Evolutionary conservation across 1,139 yeast genomes (phyloP).

Genomic region (Sugiyamaella xylanicola): DNA sequence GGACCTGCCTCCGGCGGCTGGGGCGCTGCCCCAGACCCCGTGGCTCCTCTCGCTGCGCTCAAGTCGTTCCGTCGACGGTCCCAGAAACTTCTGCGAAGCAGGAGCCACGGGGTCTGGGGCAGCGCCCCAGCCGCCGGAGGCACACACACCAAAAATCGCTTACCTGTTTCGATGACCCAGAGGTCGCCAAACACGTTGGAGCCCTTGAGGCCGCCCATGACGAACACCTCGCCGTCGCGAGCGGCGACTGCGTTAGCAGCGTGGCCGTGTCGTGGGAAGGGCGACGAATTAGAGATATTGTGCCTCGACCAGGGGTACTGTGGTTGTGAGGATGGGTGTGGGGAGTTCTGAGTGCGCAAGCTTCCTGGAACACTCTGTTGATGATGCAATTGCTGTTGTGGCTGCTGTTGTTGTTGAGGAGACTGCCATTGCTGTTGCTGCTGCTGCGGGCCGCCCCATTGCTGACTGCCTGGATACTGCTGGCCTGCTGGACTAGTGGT

Average conservation of each 20-base stretch:
- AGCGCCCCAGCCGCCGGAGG: slow-evolving; percentile 7
- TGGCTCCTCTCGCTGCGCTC: too few relatives aligned
- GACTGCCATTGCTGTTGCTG: slow-evolving; percentile 5
- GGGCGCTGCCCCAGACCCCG: slow-evolving; percentile 11
- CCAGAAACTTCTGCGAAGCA: too few relatives aligned
- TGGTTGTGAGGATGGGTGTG: slow-evolving; percentile 26
- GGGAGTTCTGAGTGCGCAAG: slow-evolving; percentile 6
- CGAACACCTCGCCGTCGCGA: slow-evolving; percentile 70
- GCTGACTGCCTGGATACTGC: slow-evolving; percentile 8
- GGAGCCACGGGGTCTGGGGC: neutral
- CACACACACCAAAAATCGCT: slow-evolving; percentile 8
- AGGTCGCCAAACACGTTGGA: slow-evolving; percentile 93
- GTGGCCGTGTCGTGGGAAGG: slow-evolving; percentile 94
- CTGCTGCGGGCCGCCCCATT: slow-evolving; percentile 5
- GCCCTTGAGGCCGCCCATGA: slow-evolving; percentile 95
- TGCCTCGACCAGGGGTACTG: slow-evolving; percentile 77
- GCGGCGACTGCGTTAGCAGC: slow-evolving; percentile 80
- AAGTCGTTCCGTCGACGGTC: too few relatives aligned
- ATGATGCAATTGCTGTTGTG: slow-evolving; percentile 15
- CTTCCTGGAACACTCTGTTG: slow-evolving; percentile 13
- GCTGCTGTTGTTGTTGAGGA: slow-evolving; percentile 12
- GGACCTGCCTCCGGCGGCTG: slow-evolving; percentile 12
- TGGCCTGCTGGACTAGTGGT: slow-evolving; percentile 15
- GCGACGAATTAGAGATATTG: slow-evolving; percentile 66
- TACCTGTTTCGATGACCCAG: slow-evolving; percentile 60